Conservation (phyloP, 2,329 filamentous ascomycete genomes). For the Westerdykella sp. region DNA sequence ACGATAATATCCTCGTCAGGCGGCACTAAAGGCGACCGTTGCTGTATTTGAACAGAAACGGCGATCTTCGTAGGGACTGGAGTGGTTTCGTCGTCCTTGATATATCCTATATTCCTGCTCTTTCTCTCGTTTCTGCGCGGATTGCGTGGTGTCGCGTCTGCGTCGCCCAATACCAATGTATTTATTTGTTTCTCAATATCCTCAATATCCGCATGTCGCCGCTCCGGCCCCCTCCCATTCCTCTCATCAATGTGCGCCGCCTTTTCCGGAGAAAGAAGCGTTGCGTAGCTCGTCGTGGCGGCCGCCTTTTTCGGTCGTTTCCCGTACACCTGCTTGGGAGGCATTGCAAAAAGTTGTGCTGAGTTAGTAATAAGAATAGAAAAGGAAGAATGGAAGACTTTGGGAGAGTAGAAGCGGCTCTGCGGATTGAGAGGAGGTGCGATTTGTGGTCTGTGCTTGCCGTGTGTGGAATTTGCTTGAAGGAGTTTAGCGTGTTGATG, state of each 20-base stretch:
- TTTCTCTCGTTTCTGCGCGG: too few relatives aligned
- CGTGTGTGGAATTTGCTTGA: constrained; percentile 5
- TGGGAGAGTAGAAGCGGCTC: neutral
- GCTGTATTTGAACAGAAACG: neutral
- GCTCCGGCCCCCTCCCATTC: neutral
- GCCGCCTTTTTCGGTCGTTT: constrained; percentile 25
- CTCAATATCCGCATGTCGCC: neutral
- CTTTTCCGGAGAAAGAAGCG: constrained; percentile 25
- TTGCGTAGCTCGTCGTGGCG: constrained; percentile 12
- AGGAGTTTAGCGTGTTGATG: constrained; percentile 2
- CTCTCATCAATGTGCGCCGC: neutral
- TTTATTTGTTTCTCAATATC: constrained; percentile 4
- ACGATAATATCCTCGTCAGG: neutral
- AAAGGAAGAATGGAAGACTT: neutral
- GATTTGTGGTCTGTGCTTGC: constrained; percentile 1
- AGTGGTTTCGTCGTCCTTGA: neutral
- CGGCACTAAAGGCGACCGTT: neutral
- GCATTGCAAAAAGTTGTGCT: constrained; percentile 16
- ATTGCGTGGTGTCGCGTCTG: neutral
- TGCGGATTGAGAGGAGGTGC: neutral
- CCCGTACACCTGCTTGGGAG: constrained; percentile 35
- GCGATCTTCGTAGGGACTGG: neutral
- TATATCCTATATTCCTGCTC: neutral
- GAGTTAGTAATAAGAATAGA: neutral
- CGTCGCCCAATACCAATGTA: constrained; percentile 2